Evolutionary conservation across 2,329 filamentous ascomycete genomes (phyloP).

Genomic region (Penicillium aurantiogriseum): DNA sequence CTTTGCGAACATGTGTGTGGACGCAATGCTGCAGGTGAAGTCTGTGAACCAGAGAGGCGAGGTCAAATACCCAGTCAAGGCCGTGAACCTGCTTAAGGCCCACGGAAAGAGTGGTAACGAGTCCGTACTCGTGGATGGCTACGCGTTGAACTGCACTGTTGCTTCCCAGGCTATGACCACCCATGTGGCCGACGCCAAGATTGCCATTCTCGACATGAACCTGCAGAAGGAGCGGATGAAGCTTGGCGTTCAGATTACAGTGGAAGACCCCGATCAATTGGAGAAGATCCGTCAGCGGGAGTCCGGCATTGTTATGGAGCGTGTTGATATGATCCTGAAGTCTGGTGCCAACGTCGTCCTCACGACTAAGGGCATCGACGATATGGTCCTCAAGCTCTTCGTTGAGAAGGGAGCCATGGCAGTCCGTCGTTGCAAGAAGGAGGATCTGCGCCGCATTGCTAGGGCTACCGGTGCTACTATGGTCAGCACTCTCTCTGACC

Average conservation of each 20-base stretch:
- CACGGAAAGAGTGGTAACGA: conserved; percentile 91
- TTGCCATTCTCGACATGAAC: conserved; percentile 96
- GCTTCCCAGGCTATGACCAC: conserved; percentile 98
- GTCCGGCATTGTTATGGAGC: conserved; percentile 86
- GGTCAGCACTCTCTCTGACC: conserved; percentile 87
- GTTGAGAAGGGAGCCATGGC: conserved; percentile 94
- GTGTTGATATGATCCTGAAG: conserved; percentile 96
- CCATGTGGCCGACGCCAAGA: conserved; percentile 87
- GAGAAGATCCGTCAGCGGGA: conserved; percentile 96
- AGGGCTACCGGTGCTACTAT: conserved; percentile 93
- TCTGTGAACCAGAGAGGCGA: conserved; percentile 86
- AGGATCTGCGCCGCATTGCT: conserved; percentile 92
- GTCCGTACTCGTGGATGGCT: conserved; percentile 89
- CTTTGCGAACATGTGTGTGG: conserved; percentile 95
- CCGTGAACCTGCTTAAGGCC: conserved; percentile 97
- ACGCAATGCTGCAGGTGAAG: conserved; percentile 94
- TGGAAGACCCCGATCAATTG: conserved; percentile 94
- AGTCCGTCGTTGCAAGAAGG: conserved; percentile 95
- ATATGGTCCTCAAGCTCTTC: conserved; percentile 90
- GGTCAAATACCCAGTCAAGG: conserved; percentile 96
- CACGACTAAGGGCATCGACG: conserved; percentile 98
- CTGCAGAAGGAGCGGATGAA: conserved; percentile 99
- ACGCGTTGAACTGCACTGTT: conserved; percentile 97
- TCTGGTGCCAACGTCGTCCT: conserved; percentile 93
- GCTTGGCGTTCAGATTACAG: conserved; percentile 94